Conservation (phyloP, 202 grass and related monocot species). For the Carex arenaria region DNA sequence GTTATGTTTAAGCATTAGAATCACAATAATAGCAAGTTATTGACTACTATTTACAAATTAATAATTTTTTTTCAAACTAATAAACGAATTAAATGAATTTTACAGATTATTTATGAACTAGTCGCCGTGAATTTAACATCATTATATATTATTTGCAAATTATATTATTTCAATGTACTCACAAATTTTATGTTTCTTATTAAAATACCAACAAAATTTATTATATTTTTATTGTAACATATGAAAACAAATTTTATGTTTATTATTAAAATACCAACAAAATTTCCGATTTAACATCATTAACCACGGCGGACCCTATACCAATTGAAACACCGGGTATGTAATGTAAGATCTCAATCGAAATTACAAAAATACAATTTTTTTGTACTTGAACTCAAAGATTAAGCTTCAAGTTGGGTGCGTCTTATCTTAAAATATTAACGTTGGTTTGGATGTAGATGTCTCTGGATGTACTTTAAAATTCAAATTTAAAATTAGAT, state of each 20-base stretch:
- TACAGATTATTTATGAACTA: too few species aligned
- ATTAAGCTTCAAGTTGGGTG: not conserved
- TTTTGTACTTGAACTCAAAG: not conserved
- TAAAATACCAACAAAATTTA: too few species aligned
- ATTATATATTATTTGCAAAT: too few species aligned
- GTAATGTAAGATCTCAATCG: not conserved
- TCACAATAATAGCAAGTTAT: too few species aligned
- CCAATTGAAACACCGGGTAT: not conserved
- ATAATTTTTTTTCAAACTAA: too few species aligned
- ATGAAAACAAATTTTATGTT: not conserved
- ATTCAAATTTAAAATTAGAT: constrained; percentile 10
- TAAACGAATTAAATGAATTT: too few species aligned
- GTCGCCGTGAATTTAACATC: too few species aligned
- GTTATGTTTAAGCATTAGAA: not conserved
- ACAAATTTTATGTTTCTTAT: too few species aligned
- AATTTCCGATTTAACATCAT: not conserved
- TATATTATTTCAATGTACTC: too few species aligned
- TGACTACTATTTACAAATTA: too few species aligned
- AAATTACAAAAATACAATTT: not conserved
- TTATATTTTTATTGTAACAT: not conserved
- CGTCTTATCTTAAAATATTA: not conserved
- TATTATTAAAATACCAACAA: too few species aligned
- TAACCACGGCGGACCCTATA: not conserved
- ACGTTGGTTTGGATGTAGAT: not conserved
- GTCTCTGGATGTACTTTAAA: not conserved